phyloP scores from a whole-genome alignment of 768 basidiomycete genomes.

The Asterophora parasitica region DNA sequence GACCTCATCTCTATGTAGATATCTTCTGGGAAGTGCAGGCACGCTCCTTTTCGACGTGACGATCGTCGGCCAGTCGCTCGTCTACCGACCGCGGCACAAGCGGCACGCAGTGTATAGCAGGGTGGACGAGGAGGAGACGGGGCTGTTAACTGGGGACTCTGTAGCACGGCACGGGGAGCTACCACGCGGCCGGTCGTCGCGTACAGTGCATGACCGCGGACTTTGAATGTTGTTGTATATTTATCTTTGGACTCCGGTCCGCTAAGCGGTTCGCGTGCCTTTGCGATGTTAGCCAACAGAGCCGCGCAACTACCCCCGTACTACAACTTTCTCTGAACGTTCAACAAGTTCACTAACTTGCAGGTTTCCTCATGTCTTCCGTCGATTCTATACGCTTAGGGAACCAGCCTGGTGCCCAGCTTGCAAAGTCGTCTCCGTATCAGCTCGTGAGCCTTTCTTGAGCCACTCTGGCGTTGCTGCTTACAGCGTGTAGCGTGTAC shows the following conservation, averaged over 20 bases:
- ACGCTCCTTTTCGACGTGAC: slow-evolving; percentile 91
- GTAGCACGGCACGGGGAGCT: slow-evolving; percentile 27
- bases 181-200: slow-evolving; percentile 36
- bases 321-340: too few species aligned
- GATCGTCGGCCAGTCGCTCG: slow-evolving; percentile 79
- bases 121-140: slow-evolving; percentile 42
- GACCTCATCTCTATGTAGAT: slow-evolving; percentile 40
- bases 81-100: slow-evolving; percentile 58
- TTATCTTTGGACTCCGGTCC: not conserved
- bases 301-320: too few species aligned
- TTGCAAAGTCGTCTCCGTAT: slow-evolving; percentile 34
- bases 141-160: slow-evolving; percentile 41
- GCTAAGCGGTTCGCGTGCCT: too few species aligned
- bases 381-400: slow-evolving; percentile 3
- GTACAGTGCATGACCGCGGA: slow-evolving; percentile 14
- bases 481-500: slow-evolving; percentile 41
- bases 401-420: slow-evolving; percentile 2
- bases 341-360: too few species aligned
- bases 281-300: too few species aligned
- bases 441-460: slow-evolving; percentile 33
- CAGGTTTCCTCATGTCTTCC: not conserved
- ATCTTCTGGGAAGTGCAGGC: slow-evolving; percentile 87
- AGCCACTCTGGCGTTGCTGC: not conserved
- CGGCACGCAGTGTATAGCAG: slow-evolving; percentile 28
- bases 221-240: not conserved